A percentile compares a stretch with the other conserved stretches of the same genome.
These are phyloP conservation scores for Alternaria postmessia DNA, from an alignment of 2,329 filamentous ascomycete genomes.

Conservation along the genomic window DNA sequence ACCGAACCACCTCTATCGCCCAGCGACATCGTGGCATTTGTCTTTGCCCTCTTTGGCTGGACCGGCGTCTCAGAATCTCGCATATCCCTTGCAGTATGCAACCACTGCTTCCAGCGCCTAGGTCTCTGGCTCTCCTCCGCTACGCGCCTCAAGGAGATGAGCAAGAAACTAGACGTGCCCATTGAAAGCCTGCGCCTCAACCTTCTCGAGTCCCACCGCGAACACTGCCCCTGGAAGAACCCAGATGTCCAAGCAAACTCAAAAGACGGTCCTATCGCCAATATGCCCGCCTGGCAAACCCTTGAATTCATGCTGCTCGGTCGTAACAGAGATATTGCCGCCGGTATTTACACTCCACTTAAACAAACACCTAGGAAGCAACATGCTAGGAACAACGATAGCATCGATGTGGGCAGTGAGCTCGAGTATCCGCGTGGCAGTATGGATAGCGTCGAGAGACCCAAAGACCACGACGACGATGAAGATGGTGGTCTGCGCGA, in stretches of 20 bases:
- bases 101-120: constrained; percentile 84
- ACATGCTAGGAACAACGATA: constrained; percentile 28
- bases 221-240: constrained; percentile 54
- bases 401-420: constrained; percentile 38
- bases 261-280: constrained; percentile 38
- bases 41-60: constrained; percentile 58
- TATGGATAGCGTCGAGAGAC: constrained; percentile 27
- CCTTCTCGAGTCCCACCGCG: constrained; percentile 49
- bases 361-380: constrained; percentile 11
- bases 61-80: constrained; percentile 65
- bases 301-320: constrained; percentile 45
- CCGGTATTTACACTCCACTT: neutral
- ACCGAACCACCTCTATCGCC: constrained; percentile 28
- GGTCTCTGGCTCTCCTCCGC: constrained; percentile 87
- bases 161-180: constrained; percentile 41
- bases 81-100: constrained; percentile 79
- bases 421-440: constrained; percentile 28
- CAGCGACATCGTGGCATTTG: constrained; percentile 38
- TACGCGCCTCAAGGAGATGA: constrained; percentile 44
- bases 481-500: constrained; percentile 32
- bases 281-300: constrained; percentile 48
- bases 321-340: constrained; percentile 19
- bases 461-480: constrained; percentile 19
- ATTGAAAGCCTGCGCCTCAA: constrained; percentile 45
- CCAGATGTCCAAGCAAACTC: constrained; percentile 43